Evolutionary conservation across 441 rosid species (phyloP).

Genomic region (Omphalea diandra): DNA sequence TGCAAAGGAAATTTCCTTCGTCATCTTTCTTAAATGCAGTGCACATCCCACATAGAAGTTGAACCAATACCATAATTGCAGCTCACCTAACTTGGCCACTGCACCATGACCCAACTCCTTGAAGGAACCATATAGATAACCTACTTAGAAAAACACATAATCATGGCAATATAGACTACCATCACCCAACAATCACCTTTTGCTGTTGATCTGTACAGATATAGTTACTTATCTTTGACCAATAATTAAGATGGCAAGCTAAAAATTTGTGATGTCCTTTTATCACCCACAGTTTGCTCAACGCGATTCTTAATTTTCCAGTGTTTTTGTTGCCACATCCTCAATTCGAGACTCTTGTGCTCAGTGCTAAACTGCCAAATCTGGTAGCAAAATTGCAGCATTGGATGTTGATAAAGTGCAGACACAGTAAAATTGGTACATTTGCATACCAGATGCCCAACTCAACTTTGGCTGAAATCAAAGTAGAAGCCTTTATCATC

Average conservation of each 20-base stretch:
- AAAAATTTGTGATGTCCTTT: background rate
- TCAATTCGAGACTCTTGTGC: background rate
- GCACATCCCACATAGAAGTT: background rate
- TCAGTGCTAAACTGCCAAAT: background rate
- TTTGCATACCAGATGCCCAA: background rate
- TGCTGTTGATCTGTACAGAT: background rate
- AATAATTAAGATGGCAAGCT: background rate
- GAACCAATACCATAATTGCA: background rate
- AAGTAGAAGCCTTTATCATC: background rate
- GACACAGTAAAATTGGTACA: background rate
- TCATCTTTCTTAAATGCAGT: background rate
- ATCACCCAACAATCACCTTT: background rate
- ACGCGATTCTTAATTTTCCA: background rate
- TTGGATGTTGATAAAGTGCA: background rate
- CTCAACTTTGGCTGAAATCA: background rate
- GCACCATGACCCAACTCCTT: background rate
- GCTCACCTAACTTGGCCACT: background rate
- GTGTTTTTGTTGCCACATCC: background rate
- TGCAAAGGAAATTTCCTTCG: background rate
- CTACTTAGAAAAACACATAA: background rate
- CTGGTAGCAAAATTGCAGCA: background rate
- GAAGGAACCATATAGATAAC: background rate
- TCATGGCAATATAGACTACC: background rate
- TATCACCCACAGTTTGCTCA: background rate
- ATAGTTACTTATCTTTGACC: background rate